These are phyloP conservation scores for Irpex sp. DNA, from an alignment of 1,284 basidiomycete species.

Conservation along the genomic window DNA sequence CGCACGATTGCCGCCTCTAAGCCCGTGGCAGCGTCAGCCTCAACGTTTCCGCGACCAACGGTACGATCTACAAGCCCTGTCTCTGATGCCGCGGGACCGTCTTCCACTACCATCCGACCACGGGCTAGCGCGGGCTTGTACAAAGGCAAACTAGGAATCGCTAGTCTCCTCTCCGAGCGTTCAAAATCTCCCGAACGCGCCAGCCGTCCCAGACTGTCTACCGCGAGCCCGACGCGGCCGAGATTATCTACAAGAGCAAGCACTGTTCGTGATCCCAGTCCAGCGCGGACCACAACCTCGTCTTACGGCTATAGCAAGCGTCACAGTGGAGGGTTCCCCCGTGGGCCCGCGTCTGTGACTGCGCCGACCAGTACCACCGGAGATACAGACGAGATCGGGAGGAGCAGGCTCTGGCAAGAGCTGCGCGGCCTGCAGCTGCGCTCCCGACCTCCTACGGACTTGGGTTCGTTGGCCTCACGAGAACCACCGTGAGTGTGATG, in stretches of 20 bases:
- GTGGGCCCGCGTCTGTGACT: slow-evolving; percentile 18
- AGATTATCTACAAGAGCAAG: slow-evolving; percentile 24
- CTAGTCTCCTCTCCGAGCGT: slow-evolving; percentile 32
- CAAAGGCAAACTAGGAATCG: slow-evolving; percentile 27
- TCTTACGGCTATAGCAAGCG: slow-evolving; percentile 26
- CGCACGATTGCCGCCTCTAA: slow-evolving; percentile 12
- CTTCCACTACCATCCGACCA: slow-evolving; percentile 21
- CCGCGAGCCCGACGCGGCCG: slow-evolving; percentile 16
- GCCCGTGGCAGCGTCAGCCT: slow-evolving; percentile 10
- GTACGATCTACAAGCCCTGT: slow-evolving; percentile 21
- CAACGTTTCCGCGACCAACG: slow-evolving; percentile 28
- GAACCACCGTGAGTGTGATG: slow-evolving; percentile 2
- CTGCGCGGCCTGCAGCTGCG: slow-evolving; percentile 49
- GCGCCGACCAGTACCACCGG: slow-evolving; percentile 12
- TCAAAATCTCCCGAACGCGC: slow-evolving; percentile 32
- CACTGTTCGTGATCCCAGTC: slow-evolving; percentile 25
- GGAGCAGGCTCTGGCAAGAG: slow-evolving; percentile 56
- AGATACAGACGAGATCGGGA: slow-evolving; percentile 25
- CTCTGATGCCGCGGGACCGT: slow-evolving; percentile 24
- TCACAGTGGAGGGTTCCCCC: slow-evolving; percentile 4
- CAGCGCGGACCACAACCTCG: slow-evolving; percentile 36
- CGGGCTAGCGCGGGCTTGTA: slow-evolving; percentile 17
- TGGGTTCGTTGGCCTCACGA: slow-evolving; percentile 23
- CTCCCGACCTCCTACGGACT: slow-evolving; percentile 41
- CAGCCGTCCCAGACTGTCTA: slow-evolving; percentile 15